Conservation (phyloP, 2,329 filamentous ascomycete genomes). For the Fusarium sp. region DNA sequence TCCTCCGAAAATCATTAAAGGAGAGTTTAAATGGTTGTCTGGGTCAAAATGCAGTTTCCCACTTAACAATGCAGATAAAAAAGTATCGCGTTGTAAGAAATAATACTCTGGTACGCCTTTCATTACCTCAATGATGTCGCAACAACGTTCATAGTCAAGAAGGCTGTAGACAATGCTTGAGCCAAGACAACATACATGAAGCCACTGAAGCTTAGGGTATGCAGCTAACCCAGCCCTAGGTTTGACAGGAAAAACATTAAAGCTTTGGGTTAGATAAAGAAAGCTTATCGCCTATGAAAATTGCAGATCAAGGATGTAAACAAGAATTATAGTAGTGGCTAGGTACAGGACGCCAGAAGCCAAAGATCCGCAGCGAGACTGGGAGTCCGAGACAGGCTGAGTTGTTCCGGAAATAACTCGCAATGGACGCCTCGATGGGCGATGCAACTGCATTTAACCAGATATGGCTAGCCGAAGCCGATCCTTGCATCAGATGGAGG, state of each 20-base stretch:
- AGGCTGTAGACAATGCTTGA: rapidly evolving
- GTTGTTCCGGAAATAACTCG: not conserved
- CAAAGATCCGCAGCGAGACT: not conserved
- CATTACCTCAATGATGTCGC: rapidly evolving
- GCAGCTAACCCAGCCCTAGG: too few species aligned
- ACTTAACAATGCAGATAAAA: too few species aligned
- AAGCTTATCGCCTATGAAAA: not conserved
- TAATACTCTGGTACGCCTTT: too few species aligned
- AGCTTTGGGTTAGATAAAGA: rapidly evolving
- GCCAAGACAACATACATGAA: too few species aligned
- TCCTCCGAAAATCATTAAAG: too few species aligned
- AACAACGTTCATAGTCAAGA: rapidly evolving
- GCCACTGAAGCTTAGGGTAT: not conserved
- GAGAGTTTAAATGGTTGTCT: too few species aligned
- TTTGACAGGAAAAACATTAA: too few species aligned
- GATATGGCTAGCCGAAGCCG: not conserved
- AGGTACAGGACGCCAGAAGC: not conserved
- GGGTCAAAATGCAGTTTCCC: too few species aligned
- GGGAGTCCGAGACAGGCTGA: not conserved
- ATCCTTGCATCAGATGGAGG: not conserved
- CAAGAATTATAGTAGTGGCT: rapidly evolving
- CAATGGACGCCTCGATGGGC: not conserved
- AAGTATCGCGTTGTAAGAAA: too few species aligned
- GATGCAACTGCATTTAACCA: not conserved
- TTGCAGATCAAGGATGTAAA: not conserved